These are phyloP conservation scores for Thinopyrum elongatum DNA, from an alignment of 176 grass and related monocot species.

Conservation along the genomic window DNA sequence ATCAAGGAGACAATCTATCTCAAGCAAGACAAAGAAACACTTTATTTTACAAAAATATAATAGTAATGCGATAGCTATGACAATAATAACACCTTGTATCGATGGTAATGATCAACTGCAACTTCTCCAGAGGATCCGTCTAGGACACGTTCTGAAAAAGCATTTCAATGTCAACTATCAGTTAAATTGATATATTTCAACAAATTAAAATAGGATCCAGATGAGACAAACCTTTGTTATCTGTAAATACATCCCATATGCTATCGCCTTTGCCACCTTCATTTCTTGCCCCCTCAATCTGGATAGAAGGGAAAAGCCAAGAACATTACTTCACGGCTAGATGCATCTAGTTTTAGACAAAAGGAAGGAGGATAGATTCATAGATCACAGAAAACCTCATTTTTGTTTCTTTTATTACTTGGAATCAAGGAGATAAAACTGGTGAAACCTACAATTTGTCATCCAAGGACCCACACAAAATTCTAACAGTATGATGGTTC, in stretches of 20 bases:
- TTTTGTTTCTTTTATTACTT: background rate
- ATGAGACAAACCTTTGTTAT: conserved; percentile 60
- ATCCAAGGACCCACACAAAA: background rate
- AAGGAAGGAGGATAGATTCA: background rate
- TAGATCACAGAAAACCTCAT: background rate
- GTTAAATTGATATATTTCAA: conserved; percentile 8
- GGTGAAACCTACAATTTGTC: background rate
- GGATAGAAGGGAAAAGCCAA: conserved; percentile 5
- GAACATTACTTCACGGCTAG: background rate
- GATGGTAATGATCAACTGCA: conserved; percentile 96
- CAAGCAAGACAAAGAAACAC: background rate
- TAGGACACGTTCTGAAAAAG: conserved; percentile 63
- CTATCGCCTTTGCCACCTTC: conserved; percentile 90
- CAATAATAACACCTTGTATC: conserved; percentile 63
- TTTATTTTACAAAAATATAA: background rate
- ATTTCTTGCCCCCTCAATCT: conserved; percentile 89
- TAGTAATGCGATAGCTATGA: background rate
- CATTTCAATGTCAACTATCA: conserved; percentile 9
- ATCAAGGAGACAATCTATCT: background rate
- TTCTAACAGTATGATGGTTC: background rate
- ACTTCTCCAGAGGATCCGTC: conserved; percentile 73
- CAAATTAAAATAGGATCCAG: background rate
- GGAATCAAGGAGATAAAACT: background rate
- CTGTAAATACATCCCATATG: conserved; percentile 94
- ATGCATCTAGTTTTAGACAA: background rate